phyloP scores from a whole-genome alignment of 106 monocot genomes.

The Phalaenopsis aphrodite region DNA sequence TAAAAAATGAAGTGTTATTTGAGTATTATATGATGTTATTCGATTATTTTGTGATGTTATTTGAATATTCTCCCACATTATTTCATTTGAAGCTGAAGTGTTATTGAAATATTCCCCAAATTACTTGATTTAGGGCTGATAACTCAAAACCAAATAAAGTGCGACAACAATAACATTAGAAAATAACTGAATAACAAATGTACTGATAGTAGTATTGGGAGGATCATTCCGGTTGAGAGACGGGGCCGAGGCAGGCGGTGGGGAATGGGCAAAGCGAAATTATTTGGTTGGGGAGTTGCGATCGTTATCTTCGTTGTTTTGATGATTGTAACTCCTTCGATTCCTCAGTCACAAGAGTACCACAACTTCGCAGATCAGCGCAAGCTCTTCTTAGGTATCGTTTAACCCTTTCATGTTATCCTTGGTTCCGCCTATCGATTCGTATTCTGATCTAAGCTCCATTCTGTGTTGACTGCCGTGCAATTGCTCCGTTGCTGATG shows the following conservation, averaged over 20 bases:
- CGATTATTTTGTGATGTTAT: too few relatives aligned
- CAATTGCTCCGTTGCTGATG: background rate
- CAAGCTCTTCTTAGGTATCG: slow-evolving; percentile 64
- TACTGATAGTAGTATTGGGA: too few relatives aligned
- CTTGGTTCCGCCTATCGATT: background rate
- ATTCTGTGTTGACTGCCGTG: background rate
- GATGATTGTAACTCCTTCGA: slow-evolving; percentile 91
- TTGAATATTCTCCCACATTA: too few relatives aligned
- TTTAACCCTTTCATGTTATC: background rate
- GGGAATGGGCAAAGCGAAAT: slow-evolving; percentile 31
- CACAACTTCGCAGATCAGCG: slow-evolving; percentile 95
- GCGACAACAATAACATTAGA: too few relatives aligned
- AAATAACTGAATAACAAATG: too few relatives aligned
- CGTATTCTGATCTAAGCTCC: background rate
- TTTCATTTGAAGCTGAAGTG: too few relatives aligned
- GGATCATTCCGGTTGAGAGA: too few relatives aligned
- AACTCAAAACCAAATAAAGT: too few relatives aligned
- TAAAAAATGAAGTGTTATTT: too few relatives aligned
- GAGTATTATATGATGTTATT: too few relatives aligned
- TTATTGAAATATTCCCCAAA: too few relatives aligned
- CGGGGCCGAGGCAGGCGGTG: background rate
- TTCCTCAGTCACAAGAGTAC: slow-evolving; percentile 90
- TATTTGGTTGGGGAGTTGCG: slow-evolving; percentile 47
- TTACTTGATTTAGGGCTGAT: too few relatives aligned
- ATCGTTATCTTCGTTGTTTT: slow-evolving; percentile 64